These are phyloP conservation scores for Neospermospora avenae DNA, from an alignment of 2,329 filamentous ascomycete species.

Conservation along the genomic window DNA sequence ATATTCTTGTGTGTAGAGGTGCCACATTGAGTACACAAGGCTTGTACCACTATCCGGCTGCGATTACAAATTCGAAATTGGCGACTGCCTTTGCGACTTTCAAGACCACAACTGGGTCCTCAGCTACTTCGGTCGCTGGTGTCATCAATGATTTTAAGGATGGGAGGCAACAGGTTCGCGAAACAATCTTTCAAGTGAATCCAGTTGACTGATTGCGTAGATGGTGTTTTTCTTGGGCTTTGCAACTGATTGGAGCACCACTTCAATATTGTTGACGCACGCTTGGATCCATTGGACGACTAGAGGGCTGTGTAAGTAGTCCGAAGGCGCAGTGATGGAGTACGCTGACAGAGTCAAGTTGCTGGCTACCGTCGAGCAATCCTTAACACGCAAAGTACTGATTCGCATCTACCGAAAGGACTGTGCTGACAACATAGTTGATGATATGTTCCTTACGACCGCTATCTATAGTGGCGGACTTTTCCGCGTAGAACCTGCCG, in stretches of 20 bases:
- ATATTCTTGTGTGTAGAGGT: conserved; percentile 9
- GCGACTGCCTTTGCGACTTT: conserved; percentile 56
- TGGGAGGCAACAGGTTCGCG: conserved; percentile 48
- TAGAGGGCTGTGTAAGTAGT: conserved; percentile 19
- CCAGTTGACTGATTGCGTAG: conserved; percentile 3
- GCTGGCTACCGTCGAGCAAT: conserved; percentile 21
- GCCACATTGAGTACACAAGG: conserved; percentile 47
- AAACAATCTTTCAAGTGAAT: background rate
- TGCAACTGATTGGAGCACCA: conserved; percentile 39
- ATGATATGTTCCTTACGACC: conserved; percentile 53
- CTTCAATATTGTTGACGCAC: conserved; percentile 20
- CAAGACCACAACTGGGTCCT: conserved; percentile 40
- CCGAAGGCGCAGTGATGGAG: background rate
- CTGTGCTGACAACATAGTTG: conserved; percentile 37
- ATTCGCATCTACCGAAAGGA: too few species aligned
- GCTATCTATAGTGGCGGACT: conserved; percentile 22
- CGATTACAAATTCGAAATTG: conserved; percentile 50
- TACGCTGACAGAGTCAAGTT: conserved; percentile 11
- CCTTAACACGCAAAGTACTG: conserved; percentile 19
- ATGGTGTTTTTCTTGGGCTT: conserved; percentile 59
- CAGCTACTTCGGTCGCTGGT: conserved; percentile 45
- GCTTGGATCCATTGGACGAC: conserved; percentile 26
- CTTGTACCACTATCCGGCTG: conserved; percentile 57
- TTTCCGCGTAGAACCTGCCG: conserved; percentile 47
- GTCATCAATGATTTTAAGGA: conserved; percentile 55